Conservation (phyloP, 306 rosid genomes). For the Canavalia ensiformis region DNA sequence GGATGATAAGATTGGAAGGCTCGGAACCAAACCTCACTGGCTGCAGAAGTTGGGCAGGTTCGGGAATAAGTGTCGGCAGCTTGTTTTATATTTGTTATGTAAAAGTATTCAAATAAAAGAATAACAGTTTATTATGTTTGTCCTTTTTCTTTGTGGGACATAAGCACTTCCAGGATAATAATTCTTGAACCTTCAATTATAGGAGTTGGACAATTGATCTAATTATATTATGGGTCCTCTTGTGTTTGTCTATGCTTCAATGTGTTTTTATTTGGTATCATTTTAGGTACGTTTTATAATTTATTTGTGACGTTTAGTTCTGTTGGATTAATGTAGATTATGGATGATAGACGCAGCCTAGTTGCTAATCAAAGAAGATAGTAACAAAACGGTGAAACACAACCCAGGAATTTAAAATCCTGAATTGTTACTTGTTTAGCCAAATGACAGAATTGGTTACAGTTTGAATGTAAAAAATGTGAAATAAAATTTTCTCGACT, state of each 20-base stretch:
- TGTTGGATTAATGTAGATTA: neutral
- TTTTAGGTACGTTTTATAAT: slow-evolving; percentile 35
- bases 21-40: slow-evolving; percentile 46
- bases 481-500: no score
- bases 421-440: neutral
- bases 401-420: neutral
- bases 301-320: neutral
- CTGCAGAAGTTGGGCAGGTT: slow-evolving; percentile 35
- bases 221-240: slow-evolving; percentile 29
- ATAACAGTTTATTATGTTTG: neutral
- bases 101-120: neutral
- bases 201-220: slow-evolving; percentile 45
- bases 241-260: slow-evolving; percentile 3
- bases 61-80: slow-evolving; percentile 75
- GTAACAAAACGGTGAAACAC: neutral
- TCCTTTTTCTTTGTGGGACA: slow-evolving; percentile 39
- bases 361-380: neutral
- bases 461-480: neutral
- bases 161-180: slow-evolving; percentile 22
- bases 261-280: slow-evolving; percentile 7
- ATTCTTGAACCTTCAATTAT: slow-evolving; percentile 44
- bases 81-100: neutral
- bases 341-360: neutral
- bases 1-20: slow-evolving; percentile 44
- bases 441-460: slow-evolving; percentile 2